Percentiles rank a stretch among this genome's conserved stretches.
phyloP scores from a whole-genome alignment of 2,329 filamentous ascomycete species.

The Ilyonectria mors-panacis region DNA sequence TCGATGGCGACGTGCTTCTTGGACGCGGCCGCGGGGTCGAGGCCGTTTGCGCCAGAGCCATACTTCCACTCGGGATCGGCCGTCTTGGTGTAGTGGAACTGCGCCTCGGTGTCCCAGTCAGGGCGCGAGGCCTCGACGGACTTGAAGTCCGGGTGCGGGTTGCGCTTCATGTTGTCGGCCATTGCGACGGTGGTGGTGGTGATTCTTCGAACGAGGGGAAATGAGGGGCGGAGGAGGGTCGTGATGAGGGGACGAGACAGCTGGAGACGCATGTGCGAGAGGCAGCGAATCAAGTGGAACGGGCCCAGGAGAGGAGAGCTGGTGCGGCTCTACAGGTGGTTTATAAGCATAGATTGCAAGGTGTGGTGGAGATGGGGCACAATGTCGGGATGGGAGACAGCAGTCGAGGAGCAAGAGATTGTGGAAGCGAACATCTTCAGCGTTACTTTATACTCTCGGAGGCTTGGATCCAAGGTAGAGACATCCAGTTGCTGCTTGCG shows the following conservation, averaged over 20 bases:
- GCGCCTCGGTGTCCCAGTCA: slow-evolving; percentile 65
- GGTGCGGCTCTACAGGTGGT: background rate
- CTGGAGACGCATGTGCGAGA: background rate
- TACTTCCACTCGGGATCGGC: slow-evolving; percentile 75
- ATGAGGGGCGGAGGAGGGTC: slow-evolving; percentile 23
- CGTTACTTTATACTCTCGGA: background rate
- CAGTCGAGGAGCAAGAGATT: background rate
- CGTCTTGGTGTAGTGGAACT: slow-evolving; percentile 74
- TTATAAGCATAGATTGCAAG: slow-evolving; percentile 10
- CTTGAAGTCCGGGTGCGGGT: slow-evolving; percentile 79
- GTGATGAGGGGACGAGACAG: slow-evolving; percentile 18
- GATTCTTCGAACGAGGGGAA: slow-evolving; percentile 6
- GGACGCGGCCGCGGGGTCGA: slow-evolving; percentile 43
- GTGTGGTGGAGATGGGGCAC: slow-evolving; percentile 25
- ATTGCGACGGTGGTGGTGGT: slow-evolving; percentile 42
- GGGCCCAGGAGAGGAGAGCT: background rate
- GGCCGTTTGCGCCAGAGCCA: slow-evolving; percentile 75
- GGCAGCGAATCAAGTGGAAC: background rate
- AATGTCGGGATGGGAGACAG: slow-evolving; percentile 19
- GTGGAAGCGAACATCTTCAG: background rate
- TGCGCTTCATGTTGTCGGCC: slow-evolving; percentile 64
- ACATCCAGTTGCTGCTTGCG: background rate
- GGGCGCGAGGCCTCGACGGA: slow-evolving; percentile 76
- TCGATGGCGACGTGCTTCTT: slow-evolving; percentile 83
- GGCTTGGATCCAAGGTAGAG: background rate